These are phyloP conservation scores for Debaryomyces sp. DNA, from an alignment of 1,139 yeast genomes.

Conservation along the genomic window DNA sequence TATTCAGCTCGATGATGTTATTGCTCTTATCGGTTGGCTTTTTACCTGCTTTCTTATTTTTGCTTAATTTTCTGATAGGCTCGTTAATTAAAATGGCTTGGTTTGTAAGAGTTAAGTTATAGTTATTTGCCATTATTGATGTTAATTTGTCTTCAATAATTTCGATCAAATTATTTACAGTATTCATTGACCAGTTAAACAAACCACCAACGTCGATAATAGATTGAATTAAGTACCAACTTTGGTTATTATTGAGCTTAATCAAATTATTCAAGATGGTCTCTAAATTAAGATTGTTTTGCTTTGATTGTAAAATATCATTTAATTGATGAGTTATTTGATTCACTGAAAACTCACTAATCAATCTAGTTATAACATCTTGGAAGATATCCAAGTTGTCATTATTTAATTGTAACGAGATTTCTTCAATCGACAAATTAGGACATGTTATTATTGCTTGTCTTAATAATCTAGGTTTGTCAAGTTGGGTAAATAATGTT, in stretches of 20 bases:
- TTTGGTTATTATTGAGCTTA: constrained; percentile 36
- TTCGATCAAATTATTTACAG: constrained; percentile 46
- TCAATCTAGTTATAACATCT: constrained; percentile 67
- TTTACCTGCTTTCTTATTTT: constrained; percentile 17
- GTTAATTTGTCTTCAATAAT: constrained; percentile 53
- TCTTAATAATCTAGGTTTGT: constrained; percentile 65
- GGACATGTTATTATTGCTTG: constrained; percentile 84
- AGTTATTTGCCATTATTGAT: constrained; percentile 52
- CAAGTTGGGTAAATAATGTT: constrained; percentile 38
- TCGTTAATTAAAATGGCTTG: constrained; percentile 43
- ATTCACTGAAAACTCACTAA: constrained; percentile 58
- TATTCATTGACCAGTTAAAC: constrained; percentile 58
- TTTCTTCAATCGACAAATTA: constrained; percentile 62
- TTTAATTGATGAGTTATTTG: constrained; percentile 45
- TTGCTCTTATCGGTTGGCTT: constrained; percentile 1
- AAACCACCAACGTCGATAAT: constrained; percentile 76
- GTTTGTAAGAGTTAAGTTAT: constrained; percentile 57
- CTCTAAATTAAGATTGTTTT: constrained; percentile 38
- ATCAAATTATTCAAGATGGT: constrained; percentile 38
- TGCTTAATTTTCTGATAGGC: constrained; percentile 22
- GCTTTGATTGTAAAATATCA: constrained; percentile 21
- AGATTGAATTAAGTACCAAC: constrained; percentile 63
- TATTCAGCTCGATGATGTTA: constrained; percentile 23
- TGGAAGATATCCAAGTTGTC: constrained; percentile 61
- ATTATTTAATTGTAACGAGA: constrained; percentile 55